Evolutionary conservation across 73 alveolate genomes (phyloP).

Genomic region (Stentor coeruleus): DNA sequence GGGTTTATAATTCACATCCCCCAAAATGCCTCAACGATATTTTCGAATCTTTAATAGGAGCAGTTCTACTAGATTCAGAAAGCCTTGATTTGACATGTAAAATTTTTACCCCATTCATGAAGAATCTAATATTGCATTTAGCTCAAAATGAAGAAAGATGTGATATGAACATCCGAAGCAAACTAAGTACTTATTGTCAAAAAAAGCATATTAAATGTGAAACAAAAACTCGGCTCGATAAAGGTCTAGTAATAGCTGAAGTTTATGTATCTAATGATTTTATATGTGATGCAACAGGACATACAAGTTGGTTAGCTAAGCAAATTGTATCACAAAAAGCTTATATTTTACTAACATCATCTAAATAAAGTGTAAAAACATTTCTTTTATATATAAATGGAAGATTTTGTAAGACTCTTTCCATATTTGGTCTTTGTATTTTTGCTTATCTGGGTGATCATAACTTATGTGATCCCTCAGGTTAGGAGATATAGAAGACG

Average conservation of each 20-base stretch:
- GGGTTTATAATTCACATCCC: slow-evolving; percentile 18
- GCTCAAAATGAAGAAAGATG: neutral
- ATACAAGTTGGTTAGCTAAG: neutral
- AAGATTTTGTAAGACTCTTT: neutral
- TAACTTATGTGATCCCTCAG: neutral
- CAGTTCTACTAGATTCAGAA: slow-evolving; percentile 36
- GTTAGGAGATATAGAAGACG: neutral
- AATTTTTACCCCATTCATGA: neutral
- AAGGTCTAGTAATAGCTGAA: neutral
- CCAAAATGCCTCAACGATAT: slow-evolving; percentile 36
- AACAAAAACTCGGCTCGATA: neutral
- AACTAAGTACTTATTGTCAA: neutral
- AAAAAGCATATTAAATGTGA: neutral
- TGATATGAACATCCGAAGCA: neutral
- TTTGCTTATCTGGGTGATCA: neutral
- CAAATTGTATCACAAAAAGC: neutral
- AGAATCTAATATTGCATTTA: neutral
- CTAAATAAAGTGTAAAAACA: neutral
- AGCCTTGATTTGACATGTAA: neutral
- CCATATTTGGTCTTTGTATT: slow-evolving; percentile 18
- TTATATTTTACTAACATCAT: neutral
- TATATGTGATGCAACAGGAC: neutral
- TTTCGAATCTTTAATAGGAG: slow-evolving; percentile 47
- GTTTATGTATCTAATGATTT: neutral
- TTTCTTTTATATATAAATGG: neutral